Conservation (phyloP, 495 filamentous ascomycete species). For the Hypoxylon lenormandii region DNA sequence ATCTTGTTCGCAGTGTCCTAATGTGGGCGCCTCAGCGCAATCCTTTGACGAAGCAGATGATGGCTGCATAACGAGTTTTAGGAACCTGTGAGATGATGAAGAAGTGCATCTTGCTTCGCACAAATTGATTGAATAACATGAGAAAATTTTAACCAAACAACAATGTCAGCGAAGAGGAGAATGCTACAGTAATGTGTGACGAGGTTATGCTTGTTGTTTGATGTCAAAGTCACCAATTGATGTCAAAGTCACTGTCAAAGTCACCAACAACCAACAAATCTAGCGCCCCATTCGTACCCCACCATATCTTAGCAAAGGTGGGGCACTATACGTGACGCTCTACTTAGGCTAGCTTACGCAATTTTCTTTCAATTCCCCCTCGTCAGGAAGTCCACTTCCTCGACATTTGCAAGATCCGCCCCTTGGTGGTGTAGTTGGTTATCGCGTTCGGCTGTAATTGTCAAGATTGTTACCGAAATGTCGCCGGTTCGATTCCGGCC, state of each 20-base stretch:
- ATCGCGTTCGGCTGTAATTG: conserved; percentile 42
- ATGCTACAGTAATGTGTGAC: no score
- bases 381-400: conserved; percentile 42
- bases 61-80: background rate
- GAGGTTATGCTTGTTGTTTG: no score
- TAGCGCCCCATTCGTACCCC: background rate
- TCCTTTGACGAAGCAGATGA: background rate
- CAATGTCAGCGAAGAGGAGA: no score
- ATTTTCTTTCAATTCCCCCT: conserved; percentile 24
- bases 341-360: background rate
- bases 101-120: no score
- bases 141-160: no score
- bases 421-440: conserved; percentile 53
- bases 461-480: conserved; percentile 44
- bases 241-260: no score
- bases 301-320: background rate
- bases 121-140: no score
- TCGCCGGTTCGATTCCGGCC: conserved; percentile 43
- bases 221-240: no score
- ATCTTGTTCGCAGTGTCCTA: conserved; percentile 55
- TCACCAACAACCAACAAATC: no score
- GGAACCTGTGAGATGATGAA: no score
- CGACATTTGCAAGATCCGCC: conserved; percentile 14
- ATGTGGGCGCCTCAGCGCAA: background rate
- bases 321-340: no score